These are phyloP conservation scores for Phytophthora multivora DNA, from an alignment of 352 stramenopile species.

Conservation along the genomic window DNA sequence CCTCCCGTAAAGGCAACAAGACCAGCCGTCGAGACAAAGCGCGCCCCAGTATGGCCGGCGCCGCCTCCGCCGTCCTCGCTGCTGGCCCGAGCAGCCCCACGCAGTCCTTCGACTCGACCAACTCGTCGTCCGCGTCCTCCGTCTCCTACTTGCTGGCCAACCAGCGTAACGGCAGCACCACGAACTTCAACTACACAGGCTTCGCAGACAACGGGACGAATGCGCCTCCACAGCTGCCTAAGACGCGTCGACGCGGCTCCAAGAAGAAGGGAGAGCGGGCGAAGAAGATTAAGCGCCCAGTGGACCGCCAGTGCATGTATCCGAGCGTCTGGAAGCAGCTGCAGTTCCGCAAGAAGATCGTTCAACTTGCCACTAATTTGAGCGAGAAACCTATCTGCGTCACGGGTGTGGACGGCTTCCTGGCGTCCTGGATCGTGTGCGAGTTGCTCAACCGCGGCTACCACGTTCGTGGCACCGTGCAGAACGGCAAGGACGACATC, in stretches of 20 bases:
- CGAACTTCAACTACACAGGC: constrained; percentile 23
- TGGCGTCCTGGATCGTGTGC: constrained; percentile 86
- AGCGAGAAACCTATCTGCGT: constrained; percentile 87
- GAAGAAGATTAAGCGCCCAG: constrained; percentile 36
- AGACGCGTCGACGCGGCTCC: constrained; percentile 29
- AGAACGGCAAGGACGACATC: constrained; percentile 88
- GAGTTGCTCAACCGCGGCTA: constrained; percentile 82
- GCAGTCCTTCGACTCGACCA: constrained; percentile 43
- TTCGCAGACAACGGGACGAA: constrained; percentile 5
- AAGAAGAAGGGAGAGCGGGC: constrained; percentile 37
- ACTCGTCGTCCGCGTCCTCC: constrained; percentile 38
- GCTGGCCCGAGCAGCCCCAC: constrained; percentile 25
- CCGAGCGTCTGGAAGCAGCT: constrained; percentile 80
- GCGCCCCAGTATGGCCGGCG: constrained; percentile 25
- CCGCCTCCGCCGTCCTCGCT: constrained; percentile 23
- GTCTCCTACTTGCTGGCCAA: constrained; percentile 26
- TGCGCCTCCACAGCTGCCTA: constrained; percentile 14
- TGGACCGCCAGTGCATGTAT: constrained; percentile 75
- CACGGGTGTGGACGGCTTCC: constrained; percentile 85
- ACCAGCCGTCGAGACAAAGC: constrained; percentile 12
- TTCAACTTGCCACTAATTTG: constrained; percentile 71
- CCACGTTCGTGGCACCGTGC: constrained; percentile 82
- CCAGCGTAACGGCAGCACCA: constrained; percentile 16
- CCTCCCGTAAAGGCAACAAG: constrained; percentile 19
- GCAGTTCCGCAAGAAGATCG: constrained; percentile 83